Base-by-base conservation (phyloP, 345 rosid species). In the Cochlearia excelsa region DNA sequence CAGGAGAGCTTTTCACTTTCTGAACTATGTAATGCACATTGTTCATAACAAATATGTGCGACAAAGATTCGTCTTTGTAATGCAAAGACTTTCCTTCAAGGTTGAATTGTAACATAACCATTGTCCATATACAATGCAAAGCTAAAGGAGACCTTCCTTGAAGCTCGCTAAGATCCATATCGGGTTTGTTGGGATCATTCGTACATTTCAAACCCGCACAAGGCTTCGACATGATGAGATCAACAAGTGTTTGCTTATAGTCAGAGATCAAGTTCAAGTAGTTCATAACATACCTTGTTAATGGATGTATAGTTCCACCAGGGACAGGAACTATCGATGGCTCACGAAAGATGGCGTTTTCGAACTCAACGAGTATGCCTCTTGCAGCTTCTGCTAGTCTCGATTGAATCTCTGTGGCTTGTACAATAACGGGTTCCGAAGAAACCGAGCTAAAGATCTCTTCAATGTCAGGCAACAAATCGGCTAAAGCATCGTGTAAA, bases 271-370 rank as follows among this genome's bases (percentile, higher is more conserved):
- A 82, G 73, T 84, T 89, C 54, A 85, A 85, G 43, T 93, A 93
- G 52, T 93, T 93, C 97, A 93, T 93, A 69, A 93, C 97, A 73
- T 93, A 93, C 85, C 99, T 82, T 4, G 97, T 89, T 71, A 93
- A 79, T 0, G 97, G 99, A 73, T 93, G 97, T 67, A 89, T 81
- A 3, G 94, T 92, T 23, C 98, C 99, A 4, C 94, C 97, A 28
- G 96, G 98, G 26, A 89, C 90, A 1, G 87, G 84, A 47, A 87
- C 89, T 7, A 46, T 76, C 0, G 97, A 86, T 2, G 97, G 97
- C 57, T 93, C 99, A 30, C 85, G 78, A 61, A 89, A 72, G 35
- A 93, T 81, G 0, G 94, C 91, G 38, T 70, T 89, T 76, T 93
- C 97, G 48, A 93, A 93, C 81, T 93, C 99, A 0, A 88, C 80